These are phyloP conservation scores for Phytophthora boehmeriae DNA, from an alignment of 352 stramenopile genomes.

Conservation along the genomic window DNA sequence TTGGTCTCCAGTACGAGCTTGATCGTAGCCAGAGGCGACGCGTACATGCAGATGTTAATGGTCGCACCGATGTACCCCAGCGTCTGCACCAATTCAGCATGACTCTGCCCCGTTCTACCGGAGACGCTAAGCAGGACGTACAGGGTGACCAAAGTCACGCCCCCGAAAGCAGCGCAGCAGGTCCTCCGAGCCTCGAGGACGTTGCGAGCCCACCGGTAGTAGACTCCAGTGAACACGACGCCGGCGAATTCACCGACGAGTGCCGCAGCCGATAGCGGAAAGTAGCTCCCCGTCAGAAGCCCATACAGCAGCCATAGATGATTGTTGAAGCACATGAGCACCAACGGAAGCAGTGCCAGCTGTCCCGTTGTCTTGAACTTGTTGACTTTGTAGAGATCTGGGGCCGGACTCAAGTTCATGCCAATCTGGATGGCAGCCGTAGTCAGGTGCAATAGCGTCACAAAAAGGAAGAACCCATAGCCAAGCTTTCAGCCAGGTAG, in stretches of 20 bases:
- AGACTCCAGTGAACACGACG: slow-evolving; percentile 32
- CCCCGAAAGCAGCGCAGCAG: slow-evolving; percentile 11
- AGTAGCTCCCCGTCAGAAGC: slow-evolving; percentile 29
- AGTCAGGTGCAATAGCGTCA: slow-evolving; percentile 32
- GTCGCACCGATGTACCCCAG: slow-evolving; percentile 46
- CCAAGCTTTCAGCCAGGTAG: slow-evolving; percentile 30
- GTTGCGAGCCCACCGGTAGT: slow-evolving; percentile 28
- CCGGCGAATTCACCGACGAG: slow-evolving; percentile 23
- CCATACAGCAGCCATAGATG: slow-evolving; percentile 47
- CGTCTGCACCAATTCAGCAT: slow-evolving; percentile 20
- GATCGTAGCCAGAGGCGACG: slow-evolving; percentile 60
- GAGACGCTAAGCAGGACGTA: slow-evolving; percentile 45
- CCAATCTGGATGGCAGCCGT: slow-evolving; percentile 39
- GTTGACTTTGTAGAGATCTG: slow-evolving; percentile 34
- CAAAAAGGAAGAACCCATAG: slow-evolving; percentile 29
- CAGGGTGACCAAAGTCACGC: slow-evolving; percentile 26
- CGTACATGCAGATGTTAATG: slow-evolving; percentile 60
- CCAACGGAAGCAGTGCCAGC: slow-evolving; percentile 44
- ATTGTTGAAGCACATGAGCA: slow-evolving; percentile 53
- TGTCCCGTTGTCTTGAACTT: slow-evolving; percentile 36
- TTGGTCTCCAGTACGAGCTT: slow-evolving; percentile 55
- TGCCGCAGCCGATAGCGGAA: slow-evolving; percentile 31
- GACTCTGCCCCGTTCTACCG: slow-evolving; percentile 36
- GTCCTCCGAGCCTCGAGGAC: slow-evolving; percentile 17
- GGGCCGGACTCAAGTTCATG: slow-evolving; percentile 41